phyloP scores from a whole-genome alignment of 768 basidiomycete genomes.

The Amanita pallidorosea region DNA sequence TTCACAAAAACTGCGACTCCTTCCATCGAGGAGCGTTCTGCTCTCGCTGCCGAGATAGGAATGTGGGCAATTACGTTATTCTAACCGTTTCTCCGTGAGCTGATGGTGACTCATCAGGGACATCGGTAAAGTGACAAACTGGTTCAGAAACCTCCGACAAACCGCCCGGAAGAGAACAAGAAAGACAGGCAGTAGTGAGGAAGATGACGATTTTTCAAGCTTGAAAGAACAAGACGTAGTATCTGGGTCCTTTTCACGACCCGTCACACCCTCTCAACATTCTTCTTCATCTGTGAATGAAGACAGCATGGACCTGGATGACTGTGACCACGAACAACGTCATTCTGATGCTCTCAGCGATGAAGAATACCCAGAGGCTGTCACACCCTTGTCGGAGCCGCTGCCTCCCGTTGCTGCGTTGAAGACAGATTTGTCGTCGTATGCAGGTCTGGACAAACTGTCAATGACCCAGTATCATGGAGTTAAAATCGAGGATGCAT shows the following conservation, averaged over 20 bases:
- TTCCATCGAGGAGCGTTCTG: constrained; percentile 69
- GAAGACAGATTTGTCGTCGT: constrained; percentile 11
- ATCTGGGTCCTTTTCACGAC: constrained; percentile 35
- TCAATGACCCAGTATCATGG: constrained; percentile 32
- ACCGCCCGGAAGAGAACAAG: constrained; percentile 65
- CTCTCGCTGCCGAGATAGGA: constrained; percentile 65
- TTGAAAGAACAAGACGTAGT: constrained; percentile 19
- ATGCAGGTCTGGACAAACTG: constrained; percentile 36
- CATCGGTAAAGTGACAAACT: constrained; percentile 77
- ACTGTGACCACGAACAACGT: constrained; percentile 31
- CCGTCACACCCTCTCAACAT: constrained; percentile 36
- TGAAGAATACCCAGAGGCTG: constrained; percentile 65
- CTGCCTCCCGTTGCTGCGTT: constrained; percentile 16
- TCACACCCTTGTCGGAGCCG: constrained; percentile 56
- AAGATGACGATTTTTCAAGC: constrained; percentile 33
- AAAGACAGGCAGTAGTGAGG: constrained; percentile 33
- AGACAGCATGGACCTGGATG: constrained; percentile 41
- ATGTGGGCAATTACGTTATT: constrained; percentile 35
- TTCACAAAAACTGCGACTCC: constrained; percentile 61
- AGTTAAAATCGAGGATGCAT: constrained; percentile 64
- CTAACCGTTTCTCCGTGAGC: constrained; percentile 2
- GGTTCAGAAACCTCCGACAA: constrained; percentile 80
- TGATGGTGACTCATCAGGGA: constrained; percentile 36
- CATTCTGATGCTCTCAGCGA: constrained; percentile 52
- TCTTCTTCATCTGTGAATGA: constrained; percentile 38